Base-by-base conservation (phyloP, 2,329 filamentous ascomycete genomes). In the Hypoxylon sp. region DNA sequence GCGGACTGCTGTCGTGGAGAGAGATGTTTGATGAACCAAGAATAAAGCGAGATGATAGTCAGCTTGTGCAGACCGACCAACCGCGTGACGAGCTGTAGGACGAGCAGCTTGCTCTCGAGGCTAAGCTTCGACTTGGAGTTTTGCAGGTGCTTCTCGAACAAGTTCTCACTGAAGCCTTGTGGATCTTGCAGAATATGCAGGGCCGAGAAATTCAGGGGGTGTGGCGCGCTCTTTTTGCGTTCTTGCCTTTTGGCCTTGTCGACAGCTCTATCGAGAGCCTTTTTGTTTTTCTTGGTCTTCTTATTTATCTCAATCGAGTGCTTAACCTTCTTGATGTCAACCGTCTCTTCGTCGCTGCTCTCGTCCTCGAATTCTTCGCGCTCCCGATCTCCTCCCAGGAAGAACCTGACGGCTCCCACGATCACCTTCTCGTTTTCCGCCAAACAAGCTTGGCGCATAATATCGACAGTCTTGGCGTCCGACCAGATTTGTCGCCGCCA, bases 401-500 rank as follows among this genome's bases (percentile, higher is more conserved):
- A 99, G 82, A 98, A 99, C 22, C 93, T 87, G 13, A 96, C 92
- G 46, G 92, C 94, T 15, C 93, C 92, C 5, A 91, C 83, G 24
- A 95, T 87, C 3, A 98, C 93, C 80, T 99, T 99, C 72, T 96
- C 92, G 71, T 97, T 97, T 53, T 97, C 91, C 3, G 92, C 89
- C 59, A 99, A 80, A 56, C 90, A 89, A 0, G 94, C 93, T 79
- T 97, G 91, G 79, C 97, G 97, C 94, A 99, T 98, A 68, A 98
- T 92, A 73, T 97, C 93, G n/a, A 98, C 95, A 0, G 94, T 89
- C 76, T 94, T 95, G 1, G 93, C 87, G 73, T 99, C 95, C 8
- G 91, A 93, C 95, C 95, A 99, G 67, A 98, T 89, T 72, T 97
- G 94, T 48, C 94, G 87, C 79, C 94, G 97, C 95, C 95, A 99